phyloP scores from a whole-genome alignment of 768 basidiomycete genomes.

The Tylopilus subfusipes region DNA sequence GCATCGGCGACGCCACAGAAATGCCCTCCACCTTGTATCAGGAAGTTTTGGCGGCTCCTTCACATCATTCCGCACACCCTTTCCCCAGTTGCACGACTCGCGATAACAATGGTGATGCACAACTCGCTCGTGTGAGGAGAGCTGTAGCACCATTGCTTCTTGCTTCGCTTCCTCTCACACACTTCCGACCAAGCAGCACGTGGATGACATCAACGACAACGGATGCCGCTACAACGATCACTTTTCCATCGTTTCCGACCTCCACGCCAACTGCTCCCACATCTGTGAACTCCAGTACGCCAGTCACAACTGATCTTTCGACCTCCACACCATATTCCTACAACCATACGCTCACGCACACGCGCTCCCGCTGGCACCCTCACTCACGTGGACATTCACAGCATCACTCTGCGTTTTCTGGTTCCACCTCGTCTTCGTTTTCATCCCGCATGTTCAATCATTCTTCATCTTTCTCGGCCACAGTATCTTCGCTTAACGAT shows the following conservation, averaged over 20 bases:
- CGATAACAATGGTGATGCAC: slow-evolving; percentile 50
- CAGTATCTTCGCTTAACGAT: background rate
- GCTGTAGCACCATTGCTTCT: slow-evolving; percentile 12
- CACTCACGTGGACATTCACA: background rate
- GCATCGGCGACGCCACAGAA: slow-evolving; percentile 50
- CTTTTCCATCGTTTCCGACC: slow-evolving; percentile 5
- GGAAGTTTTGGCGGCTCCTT: slow-evolving; percentile 52
- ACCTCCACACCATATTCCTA: background rate
- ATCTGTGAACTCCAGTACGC: background rate
- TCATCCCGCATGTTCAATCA: background rate
- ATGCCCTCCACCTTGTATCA: slow-evolving; percentile 64
- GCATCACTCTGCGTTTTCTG: background rate
- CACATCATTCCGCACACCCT: slow-evolving; percentile 52
- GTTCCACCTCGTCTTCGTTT: background rate
- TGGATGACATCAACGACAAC: background rate
- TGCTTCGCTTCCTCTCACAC: background rate
- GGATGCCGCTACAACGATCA: slow-evolving; percentile 4
- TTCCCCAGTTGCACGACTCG: slow-evolving; percentile 58
- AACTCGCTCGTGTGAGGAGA: slow-evolving; percentile 28
- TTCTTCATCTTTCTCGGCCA: background rate
- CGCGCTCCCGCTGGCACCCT: background rate
- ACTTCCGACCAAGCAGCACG: background rate
- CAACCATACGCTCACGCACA: background rate
- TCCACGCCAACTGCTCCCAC: background rate
- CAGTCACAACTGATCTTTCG: background rate